Percentiles rank a stretch among this genome's conserved stretches.
These are phyloP conservation scores for Skeletonema tropicum DNA, from an alignment of 108 stramenopile species.

Conservation along the genomic window DNA sequence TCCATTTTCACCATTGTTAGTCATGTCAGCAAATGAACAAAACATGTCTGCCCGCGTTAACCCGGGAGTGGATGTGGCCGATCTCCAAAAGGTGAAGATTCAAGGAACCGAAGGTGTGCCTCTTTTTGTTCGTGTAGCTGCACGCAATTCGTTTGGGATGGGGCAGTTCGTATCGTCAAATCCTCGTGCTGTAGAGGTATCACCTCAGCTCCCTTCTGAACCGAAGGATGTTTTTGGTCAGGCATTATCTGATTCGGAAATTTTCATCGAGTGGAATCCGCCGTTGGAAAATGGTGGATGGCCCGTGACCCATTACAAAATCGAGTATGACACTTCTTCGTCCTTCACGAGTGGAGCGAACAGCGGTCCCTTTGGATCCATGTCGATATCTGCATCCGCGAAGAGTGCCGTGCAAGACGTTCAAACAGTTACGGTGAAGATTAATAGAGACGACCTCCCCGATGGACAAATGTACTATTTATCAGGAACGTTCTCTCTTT, in stretches of 20 bases:
- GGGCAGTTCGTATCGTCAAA: conserved; percentile 49
- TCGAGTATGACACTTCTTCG: conserved; percentile 66
- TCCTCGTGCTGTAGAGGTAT: conserved; percentile 37
- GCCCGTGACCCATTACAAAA: conserved; percentile 56
- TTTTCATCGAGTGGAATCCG: conserved; percentile 75
- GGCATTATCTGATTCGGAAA: conserved; percentile 56
- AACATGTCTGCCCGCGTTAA: conserved; percentile 41
- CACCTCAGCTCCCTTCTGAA: conserved; percentile 41
- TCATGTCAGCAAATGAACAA: conserved; percentile 50
- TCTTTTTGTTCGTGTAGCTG: conserved; percentile 64
- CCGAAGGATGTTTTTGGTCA: conserved; percentile 47
- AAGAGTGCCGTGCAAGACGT: conserved; percentile 54
- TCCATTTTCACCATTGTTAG: conserved; percentile 36
- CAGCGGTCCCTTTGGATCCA: conserved; percentile 41
- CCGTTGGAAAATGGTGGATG: conserved; percentile 60
- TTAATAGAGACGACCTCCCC: conserved; percentile 23
- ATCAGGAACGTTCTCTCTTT: conserved; percentile 69
- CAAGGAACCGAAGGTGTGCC: conserved; percentile 32
- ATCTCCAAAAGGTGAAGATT: conserved; percentile 48
- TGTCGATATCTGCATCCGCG: conserved; percentile 46
- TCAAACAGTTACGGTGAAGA: conserved; percentile 65
- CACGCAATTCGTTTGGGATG: conserved; percentile 60
- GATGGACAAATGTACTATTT: conserved; percentile 32
- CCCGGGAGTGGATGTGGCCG: conserved; percentile 51
- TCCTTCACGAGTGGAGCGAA: conserved; percentile 56